Base-by-base conservation (phyloP, 768 basidiomycete species). In the Ramaria sp. region DNA sequence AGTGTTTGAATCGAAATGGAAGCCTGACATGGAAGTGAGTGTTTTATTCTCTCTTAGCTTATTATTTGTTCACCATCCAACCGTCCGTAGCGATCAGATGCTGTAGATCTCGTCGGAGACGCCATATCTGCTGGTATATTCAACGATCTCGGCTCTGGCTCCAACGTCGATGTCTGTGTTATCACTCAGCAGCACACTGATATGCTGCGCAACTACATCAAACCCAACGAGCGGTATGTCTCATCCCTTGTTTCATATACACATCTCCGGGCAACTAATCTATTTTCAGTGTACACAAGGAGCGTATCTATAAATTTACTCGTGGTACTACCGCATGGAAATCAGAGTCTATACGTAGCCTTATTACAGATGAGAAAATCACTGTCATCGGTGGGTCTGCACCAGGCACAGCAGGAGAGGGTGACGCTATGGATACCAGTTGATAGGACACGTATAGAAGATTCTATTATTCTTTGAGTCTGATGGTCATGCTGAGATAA, bases 101-200 rank as follows among this genome's bases (percentile, higher is more conserved):
- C 92, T 2, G 79, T 98, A 50, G 73, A 75, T 6, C 77, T 98
- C 19, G 93, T 97, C 38, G 82, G 86, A 57, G 77, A 82, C 39
- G 94, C 96, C 47, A 84, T 99, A 64, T 83, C 87, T 22, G 89
- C 91, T 1, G 96, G 96, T 79, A 94, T 99, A 68, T 98, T 96
- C 81, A 98, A 99, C 74, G 96, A 99, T 75, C 82, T 98, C 34
- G 96, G 96, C 3, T 97, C 95, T 0, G 96, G 96, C 43, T 93
- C 91, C n/a, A 98, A 99, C 68, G 82, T 98, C 64, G 96, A 99
- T 69, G 95, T 93, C 0, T 95, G 94, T 69, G 80, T 98, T 63
- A 94, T 99, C 72, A 93, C 91, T 4, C 84, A 86, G 46, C 73
- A 78, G 49, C 75, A 83, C 59, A 94, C 93, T 0, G 92, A 96